Percentiles rank a stretch among this genome's conserved stretches.
Conservation (phyloP, 345 rosid genomes). For the Psidium guajava region DNA sequence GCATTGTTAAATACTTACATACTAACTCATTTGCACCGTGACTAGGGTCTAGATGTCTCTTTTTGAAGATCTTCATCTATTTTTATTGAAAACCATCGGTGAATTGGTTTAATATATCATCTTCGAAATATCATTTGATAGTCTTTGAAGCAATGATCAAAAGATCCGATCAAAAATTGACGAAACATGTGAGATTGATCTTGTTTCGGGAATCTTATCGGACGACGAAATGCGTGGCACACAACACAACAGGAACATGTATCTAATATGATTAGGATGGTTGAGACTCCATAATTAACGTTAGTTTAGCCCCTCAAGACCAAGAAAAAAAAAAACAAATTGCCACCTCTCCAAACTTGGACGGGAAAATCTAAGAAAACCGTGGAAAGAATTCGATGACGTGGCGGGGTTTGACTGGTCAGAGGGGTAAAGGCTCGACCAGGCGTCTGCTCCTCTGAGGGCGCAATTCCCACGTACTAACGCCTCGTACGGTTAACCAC, state of each 20-base stretch:
- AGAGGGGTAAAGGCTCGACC: background rate
- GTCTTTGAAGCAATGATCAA: background rate
- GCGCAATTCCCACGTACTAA: background rate
- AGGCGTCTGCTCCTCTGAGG: no score
- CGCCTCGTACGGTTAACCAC: background rate
- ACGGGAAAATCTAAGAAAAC: no score
- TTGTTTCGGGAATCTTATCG: accelerated
- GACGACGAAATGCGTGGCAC: background rate
- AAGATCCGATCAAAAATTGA: background rate
- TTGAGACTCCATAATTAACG: background rate
- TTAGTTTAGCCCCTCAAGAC: background rate
- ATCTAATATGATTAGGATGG: background rate
- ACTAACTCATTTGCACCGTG: background rate
- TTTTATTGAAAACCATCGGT: accelerated
- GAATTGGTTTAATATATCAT: background rate
- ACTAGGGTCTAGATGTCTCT: background rate
- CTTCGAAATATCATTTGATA: accelerated
- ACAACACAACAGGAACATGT: background rate
- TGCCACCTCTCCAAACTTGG: no score
- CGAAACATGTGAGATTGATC: background rate
- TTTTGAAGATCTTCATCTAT: background rate
- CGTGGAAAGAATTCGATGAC: background rate
- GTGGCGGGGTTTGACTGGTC: background rate
- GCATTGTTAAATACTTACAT: background rate
- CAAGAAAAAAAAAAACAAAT: no score